Conservation (phyloP, 495 filamentous ascomycete genomes). For the Trichoderma virens region DNA sequence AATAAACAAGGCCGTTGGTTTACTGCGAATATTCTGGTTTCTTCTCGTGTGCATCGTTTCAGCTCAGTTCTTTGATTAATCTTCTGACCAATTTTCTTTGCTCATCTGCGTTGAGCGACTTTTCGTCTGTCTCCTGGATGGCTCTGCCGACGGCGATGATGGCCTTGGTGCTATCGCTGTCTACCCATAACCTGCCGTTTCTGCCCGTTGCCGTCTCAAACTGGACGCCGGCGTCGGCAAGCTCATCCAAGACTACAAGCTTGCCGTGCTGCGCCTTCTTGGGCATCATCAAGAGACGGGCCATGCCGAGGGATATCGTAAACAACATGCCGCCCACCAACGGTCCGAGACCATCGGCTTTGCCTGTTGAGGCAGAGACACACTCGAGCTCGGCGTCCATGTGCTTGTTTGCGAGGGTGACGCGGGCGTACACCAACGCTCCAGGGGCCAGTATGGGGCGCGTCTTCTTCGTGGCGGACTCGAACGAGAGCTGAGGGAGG, state of each 20-base stretch:
- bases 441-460: slow-evolving; percentile 67
- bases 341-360: slow-evolving; percentile 80
- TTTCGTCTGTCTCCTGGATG: slow-evolving; percentile 65
- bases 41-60: slow-evolving; percentile 11
- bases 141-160: slow-evolving; percentile 70
- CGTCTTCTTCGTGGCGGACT: slow-evolving; percentile 85
- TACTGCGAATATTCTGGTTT: background rate
- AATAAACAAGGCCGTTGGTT: background rate
- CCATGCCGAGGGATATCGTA: slow-evolving; percentile 69
- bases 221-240: slow-evolving; percentile 66
- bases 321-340: slow-evolving; percentile 84
- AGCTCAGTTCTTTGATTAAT: slow-evolving; percentile 42
- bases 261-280: slow-evolving; percentile 56
- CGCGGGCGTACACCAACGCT: slow-evolving; percentile 77
- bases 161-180: slow-evolving; percentile 60
- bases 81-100: slow-evolving; percentile 75
- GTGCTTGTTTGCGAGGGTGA: slow-evolving; percentile 64
- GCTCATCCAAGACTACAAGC: slow-evolving; percentile 70
- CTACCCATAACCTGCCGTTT: slow-evolving; percentile 90
- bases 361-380: slow-evolving; percentile 76
- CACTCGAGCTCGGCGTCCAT: slow-evolving; percentile 88
- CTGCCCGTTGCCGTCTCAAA: slow-evolving; percentile 94
- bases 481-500: slow-evolving; percentile 83
- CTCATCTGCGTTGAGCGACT: slow-evolving; percentile 55
- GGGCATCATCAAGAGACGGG: slow-evolving; percentile 63